Evolutionary conservation across 768 basidiomycete genomes (phyloP).

Genomic region (Gyrodon lividus): DNA sequence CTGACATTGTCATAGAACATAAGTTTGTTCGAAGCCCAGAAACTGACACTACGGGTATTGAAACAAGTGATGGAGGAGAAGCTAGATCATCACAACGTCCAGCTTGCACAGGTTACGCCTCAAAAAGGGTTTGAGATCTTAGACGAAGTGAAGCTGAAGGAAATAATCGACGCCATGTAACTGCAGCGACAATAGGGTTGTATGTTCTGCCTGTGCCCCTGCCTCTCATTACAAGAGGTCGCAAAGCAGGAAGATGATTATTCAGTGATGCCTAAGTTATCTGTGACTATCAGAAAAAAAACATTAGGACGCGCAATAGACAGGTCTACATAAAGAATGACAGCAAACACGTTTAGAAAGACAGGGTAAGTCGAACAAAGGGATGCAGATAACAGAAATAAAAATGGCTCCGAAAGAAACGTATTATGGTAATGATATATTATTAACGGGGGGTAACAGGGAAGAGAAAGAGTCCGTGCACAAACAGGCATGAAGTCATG

Average conservation of each 20-base stretch:
- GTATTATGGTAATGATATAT: constrained; percentile 20
- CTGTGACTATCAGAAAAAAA: too few relatives aligned
- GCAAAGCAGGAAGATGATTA: constrained; percentile 1
- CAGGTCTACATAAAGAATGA: constrained; percentile 10
- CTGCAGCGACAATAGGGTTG: constrained; percentile 9
- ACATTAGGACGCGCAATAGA: constrained; percentile 11
- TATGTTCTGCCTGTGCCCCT: constrained; percentile 10
- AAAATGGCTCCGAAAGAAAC: constrained; percentile 7
- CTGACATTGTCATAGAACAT: constrained; percentile 65
- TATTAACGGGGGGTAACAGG: constrained; percentile 3
- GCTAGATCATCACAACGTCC: constrained; percentile 97
- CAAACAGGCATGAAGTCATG: constrained; percentile 5
- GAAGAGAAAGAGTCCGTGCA: constrained; percentile 9
- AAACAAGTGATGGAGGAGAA: constrained; percentile 99
- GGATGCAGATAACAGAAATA: constrained; percentile 17
- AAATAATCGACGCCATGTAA: constrained; percentile 83
- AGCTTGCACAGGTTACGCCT: constrained; percentile 91
- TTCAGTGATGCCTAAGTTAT: too few relatives aligned
- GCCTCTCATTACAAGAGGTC: not conserved
- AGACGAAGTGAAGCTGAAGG: constrained; percentile 75
- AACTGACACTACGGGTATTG: constrained; percentile 80
- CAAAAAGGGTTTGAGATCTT: constrained; percentile 88
- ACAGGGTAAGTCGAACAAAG: too few relatives aligned
- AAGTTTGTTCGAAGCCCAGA: constrained; percentile 84
- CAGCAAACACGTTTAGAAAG: not conserved